Evolutionary conservation across 805 yeast genomes (phyloP), one percentile per base, ranked within the genome.

Genomic region (Kregervanrija fluxuum): DNA sequence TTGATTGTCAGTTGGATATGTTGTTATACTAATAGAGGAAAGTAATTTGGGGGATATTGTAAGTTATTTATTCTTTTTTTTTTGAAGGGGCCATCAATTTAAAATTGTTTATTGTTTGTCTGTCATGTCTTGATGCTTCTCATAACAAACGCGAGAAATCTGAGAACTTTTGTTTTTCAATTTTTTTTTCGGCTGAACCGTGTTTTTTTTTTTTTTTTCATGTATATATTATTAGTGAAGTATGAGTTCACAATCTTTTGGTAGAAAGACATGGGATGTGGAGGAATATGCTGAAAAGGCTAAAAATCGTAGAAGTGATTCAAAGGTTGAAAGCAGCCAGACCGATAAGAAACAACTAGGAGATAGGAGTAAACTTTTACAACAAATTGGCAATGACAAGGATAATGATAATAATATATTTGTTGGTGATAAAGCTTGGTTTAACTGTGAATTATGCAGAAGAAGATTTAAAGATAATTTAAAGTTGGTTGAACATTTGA

Each of bases 401-500:
- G 22, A 39, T 13, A 11, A 12, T 15, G 17, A 32, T 10, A 33
- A 30, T 32, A 15, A 11, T 13, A 10, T 28, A 14, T 36, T 49
- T 16, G 46, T 39, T 6, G 43, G 43, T 13, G 46, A 73, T 44
- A 77, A 85, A 22, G 85, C 86, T 48, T 96, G 97, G 16, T 91
- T 91, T 63, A 75, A 75, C 54, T 93, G 99, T 64, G 85, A 82
- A 10, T 61, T 77, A 1, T 93, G 99, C 62, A 77, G 82, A 50
- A 61, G 86, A 46, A 82, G 91, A 2, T 91, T 78, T 65, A 80
- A 88, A 56, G 97, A 93, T 59, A 83, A 85, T 45, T 65, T 88
- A 52, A 84, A 88, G 49, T 79, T 80, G 59, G 71, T 87, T 3
- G 95, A 90, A 57, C 98, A 93, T 65, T 67, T 87, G 56, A 88